Conservation (phyloP, 177 flowering plant genomes). For the Vitis hybrid region DNA sequence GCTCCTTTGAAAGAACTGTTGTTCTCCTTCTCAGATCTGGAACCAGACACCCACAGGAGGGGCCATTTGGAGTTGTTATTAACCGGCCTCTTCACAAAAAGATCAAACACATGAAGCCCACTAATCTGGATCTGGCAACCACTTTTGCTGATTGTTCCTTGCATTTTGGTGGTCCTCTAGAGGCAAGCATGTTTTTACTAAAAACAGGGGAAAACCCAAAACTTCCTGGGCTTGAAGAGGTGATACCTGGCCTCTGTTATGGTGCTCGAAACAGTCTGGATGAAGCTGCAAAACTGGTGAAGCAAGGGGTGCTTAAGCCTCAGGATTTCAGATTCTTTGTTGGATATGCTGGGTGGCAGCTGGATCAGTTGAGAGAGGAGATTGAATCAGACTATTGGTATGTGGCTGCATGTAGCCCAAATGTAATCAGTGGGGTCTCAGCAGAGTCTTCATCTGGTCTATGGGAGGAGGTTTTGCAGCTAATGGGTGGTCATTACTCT, state of each 20-base stretch:
- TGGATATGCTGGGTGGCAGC: constrained; percentile 96
- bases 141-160: constrained; percentile 81
- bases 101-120: constrained; percentile 83
- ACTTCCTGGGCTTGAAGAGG: constrained; percentile 69
- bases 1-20: constrained; percentile 70
- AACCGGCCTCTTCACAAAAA: constrained; percentile 85
- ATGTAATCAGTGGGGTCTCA: constrained; percentile 46
- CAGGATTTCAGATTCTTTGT: constrained; percentile 86
- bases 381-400: constrained; percentile 76
- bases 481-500: constrained; percentile 88
- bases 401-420: constrained; percentile 78
- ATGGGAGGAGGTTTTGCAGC: constrained; percentile 84
- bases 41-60: constrained; percentile 72
- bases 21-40: constrained; percentile 86
- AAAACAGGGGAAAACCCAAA: constrained; percentile 42
- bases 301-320: constrained; percentile 70
- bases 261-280: constrained; percentile 78
- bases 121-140: constrained; percentile 62
- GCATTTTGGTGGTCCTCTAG: constrained; percentile 92
- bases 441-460: constrained; percentile 46
- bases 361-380: constrained; percentile 85
- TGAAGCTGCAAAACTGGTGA: constrained; percentile 74
- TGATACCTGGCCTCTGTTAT: constrained; percentile 77
- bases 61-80: constrained; percentile 85
- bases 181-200: constrained; percentile 83